Evolutionary conservation across 805 yeast genomes (phyloP).

Genomic region (Lipomyces sp.): DNA sequence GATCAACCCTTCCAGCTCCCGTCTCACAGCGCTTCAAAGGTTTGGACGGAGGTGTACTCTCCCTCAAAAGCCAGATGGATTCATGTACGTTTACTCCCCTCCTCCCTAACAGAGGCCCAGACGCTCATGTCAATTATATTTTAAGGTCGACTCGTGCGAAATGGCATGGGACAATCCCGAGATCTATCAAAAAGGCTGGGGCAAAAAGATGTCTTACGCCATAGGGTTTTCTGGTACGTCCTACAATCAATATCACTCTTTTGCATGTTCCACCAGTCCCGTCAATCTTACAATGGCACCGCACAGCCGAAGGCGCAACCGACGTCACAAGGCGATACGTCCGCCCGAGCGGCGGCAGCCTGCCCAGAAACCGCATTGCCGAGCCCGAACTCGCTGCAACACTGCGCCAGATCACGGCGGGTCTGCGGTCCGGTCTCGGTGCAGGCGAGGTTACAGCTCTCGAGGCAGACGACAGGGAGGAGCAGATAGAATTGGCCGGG

Average conservation of each 20-base stretch:
- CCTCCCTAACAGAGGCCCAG: neutral
- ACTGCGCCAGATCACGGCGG: slow-evolving; percentile 41
- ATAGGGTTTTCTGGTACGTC: slow-evolving; percentile 55
- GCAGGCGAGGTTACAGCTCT: slow-evolving; percentile 42
- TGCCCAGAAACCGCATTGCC: slow-evolving; percentile 48
- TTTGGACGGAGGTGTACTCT: slow-evolving; percentile 88
- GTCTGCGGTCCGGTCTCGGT: slow-evolving; percentile 36
- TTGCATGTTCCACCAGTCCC: neutral
- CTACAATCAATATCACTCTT: neutral
- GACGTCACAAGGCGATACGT: slow-evolving; percentile 75
- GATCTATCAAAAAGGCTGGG: slow-evolving; percentile 82
- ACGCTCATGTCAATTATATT: neutral
- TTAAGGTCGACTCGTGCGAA: slow-evolving; percentile 71
- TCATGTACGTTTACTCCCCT: slow-evolving; percentile 46
- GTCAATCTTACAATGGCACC: neutral
- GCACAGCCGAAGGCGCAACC: slow-evolving; percentile 46
- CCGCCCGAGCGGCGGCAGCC: slow-evolving; percentile 40
- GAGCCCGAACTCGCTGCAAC: slow-evolving; percentile 41
- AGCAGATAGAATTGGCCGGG: slow-evolving; percentile 33
- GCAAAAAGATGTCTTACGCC: slow-evolving; percentile 86
- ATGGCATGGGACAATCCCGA: slow-evolving; percentile 77
- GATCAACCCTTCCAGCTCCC: too few relatives aligned
- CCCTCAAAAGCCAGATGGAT: slow-evolving; percentile 63
- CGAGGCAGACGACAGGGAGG: slow-evolving; percentile 41
- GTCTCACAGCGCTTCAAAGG: too few relatives aligned